Evolutionary conservation across 371 early-diverging fungal genomes (phyloP), one percentile per base, ranked within the genome.

Genomic region (Massospora cicadina): DNA sequence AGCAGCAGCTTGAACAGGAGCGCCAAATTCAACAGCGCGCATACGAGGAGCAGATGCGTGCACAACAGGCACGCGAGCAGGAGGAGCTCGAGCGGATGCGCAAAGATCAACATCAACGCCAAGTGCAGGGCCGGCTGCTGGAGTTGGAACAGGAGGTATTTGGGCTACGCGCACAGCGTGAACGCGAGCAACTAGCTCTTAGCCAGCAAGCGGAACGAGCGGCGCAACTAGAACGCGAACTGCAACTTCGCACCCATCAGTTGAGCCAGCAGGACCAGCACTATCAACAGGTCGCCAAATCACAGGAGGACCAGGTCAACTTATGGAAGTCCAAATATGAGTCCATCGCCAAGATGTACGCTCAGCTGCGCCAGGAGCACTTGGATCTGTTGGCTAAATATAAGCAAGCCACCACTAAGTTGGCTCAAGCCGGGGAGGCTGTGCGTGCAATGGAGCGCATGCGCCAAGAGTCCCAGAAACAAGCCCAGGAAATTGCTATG

Each of bases 331-430:
- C 85, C 68, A 93, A 91, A 72, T 91, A 91, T 67, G 92, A 91
- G 68, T 87, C 88, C 7, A 72, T 93, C 10, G 90, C 93, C n/a
- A 91, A 90, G 68, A 75, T 95, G 30, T 98, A 98, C 70, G 88
- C 94, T 17, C 91, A 93, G 71, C 77, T 98, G 56, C 85, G 98
- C 63, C 92, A 94, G 71, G 95, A 95, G 68, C 95, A 98, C 73
- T 77, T 98, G 66, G 96, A 93, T 33, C 75, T 96, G 33, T 74
- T 96, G 68, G 82, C 80, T 65, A 91, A 91, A 73, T 93, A 86
- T 76, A 89, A 88, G 68, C 72, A 82, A 53, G 81, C 82, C 3
- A 88, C 88, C 67, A 76, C 87, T 66, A 85, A 88, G 77, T 92
- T 86, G 63, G 85, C 82, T 71, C 79, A 81, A 65, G 90, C 87